These are phyloP conservation scores for Trametes polyzona DNA, from an alignment of 1,284 basidiomycete species.

Conservation along the genomic window DNA sequence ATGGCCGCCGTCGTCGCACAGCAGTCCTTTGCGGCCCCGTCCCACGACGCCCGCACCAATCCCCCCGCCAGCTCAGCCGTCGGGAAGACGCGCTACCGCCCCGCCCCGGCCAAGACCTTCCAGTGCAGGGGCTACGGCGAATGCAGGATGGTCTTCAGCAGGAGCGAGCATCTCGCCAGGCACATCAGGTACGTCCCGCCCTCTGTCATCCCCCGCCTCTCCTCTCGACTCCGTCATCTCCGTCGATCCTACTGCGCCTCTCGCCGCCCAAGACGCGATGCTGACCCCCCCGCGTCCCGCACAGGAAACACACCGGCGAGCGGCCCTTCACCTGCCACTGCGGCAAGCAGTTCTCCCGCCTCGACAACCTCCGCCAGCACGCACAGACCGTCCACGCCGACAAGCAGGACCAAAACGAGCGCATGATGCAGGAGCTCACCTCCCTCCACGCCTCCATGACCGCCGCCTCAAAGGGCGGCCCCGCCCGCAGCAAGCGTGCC, in stretches of 20 bases:
- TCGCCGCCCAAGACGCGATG: slow-evolving; percentile 26
- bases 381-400: slow-evolving; percentile 96
- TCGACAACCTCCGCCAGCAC: slow-evolving; percentile 96
- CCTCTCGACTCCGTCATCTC: neutral
- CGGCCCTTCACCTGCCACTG: slow-evolving; percentile 96
- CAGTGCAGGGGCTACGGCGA: slow-evolving; percentile 95
- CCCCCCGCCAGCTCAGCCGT: slow-evolving; percentile 29
- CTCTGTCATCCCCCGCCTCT: slow-evolving; percentile 22
- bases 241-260: slow-evolving; percentile 10
- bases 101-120: slow-evolving; percentile 88
- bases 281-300: slow-evolving; percentile 10
- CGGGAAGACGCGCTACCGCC: slow-evolving; percentile 66
- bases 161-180: slow-evolving; percentile 93
- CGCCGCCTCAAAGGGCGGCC: slow-evolving; percentile 63
- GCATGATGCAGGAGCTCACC: slow-evolving; percentile 90
- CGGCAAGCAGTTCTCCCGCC: slow-evolving; percentile 91
- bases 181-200: slow-evolving; percentile 79
- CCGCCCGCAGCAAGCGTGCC: slow-evolving; percentile 46
- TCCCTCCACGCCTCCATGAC: slow-evolving; percentile 86
- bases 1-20: slow-evolving; percentile 34
- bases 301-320: slow-evolving; percentile 96
- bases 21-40: slow-evolving; percentile 10
- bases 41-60: slow-evolving; percentile 11
- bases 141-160: slow-evolving; percentile 94
- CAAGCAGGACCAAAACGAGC: slow-evolving; percentile 85